phyloP scores from a whole-genome alignment of 2,329 filamentous ascomycete species.

The Triangularia verruculosa region DNA sequence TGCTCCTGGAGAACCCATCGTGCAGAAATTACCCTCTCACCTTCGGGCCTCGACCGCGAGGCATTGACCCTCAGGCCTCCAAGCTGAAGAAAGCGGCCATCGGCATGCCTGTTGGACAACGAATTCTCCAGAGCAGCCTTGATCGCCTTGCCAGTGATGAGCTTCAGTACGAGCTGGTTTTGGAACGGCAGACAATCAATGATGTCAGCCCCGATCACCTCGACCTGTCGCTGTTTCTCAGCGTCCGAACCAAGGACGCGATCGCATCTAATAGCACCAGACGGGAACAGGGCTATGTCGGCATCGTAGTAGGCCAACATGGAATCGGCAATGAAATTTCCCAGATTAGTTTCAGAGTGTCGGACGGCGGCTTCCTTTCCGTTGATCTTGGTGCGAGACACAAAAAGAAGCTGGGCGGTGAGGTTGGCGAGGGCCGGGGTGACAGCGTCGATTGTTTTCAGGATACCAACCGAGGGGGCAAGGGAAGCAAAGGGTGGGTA shows the following conservation, averaged over 20 bases:
- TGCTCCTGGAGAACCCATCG: neutral
- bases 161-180: neutral
- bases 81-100: neutral
- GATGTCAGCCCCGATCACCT: neutral
- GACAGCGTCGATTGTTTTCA: neutral
- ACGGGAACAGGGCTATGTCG: neutral
- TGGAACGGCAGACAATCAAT: constrained; percentile 6
- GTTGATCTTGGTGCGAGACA: constrained; percentile 1
- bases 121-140: neutral
- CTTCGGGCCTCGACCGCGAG: neutral
- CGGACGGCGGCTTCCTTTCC: neutral
- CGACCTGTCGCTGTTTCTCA: neutral
- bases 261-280: neutral
- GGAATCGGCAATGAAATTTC: constrained; percentile 3
- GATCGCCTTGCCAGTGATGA: neutral
- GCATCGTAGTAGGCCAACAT: constrained; percentile 2
- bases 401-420: neutral
- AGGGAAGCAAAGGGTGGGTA: neutral
- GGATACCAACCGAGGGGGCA: neutral
- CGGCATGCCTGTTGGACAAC: neutral
- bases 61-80: neutral
- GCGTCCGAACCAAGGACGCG: neutral
- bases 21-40: neutral
- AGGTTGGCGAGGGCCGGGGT: neutral
- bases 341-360: neutral